Evolutionary conservation across 805 yeast genomes (phyloP).

Genomic region (Teunomyces lycoperdinae): DNA sequence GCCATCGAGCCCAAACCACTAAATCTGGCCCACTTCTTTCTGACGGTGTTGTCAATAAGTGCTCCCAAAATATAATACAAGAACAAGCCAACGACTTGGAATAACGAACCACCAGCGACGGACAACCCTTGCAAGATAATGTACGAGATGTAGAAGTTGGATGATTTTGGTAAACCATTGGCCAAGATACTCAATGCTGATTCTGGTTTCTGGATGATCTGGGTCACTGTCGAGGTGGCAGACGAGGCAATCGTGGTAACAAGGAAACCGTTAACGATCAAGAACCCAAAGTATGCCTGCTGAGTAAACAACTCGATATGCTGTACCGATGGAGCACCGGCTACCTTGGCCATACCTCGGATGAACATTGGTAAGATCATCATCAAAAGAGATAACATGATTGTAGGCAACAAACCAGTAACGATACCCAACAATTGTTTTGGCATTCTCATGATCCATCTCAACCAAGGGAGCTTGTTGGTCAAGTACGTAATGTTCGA

Average conservation of each 20-base stretch:
- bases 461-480: constrained; percentile 66
- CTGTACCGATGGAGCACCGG: constrained; percentile 72
- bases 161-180: constrained; percentile 77
- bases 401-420: constrained; percentile 83
- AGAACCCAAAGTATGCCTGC: constrained; percentile 85
- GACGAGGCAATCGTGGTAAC: constrained; percentile 84
- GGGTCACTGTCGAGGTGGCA: constrained; percentile 73
- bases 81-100: constrained; percentile 64
- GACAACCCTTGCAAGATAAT: constrained; percentile 79
- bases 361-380: constrained; percentile 82
- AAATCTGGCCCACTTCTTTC: constrained; percentile 66
- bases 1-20: constrained; percentile 47
- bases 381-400: constrained; percentile 80
- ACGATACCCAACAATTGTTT: constrained; percentile 68
- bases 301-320: constrained; percentile 80
- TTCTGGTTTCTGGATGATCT: constrained; percentile 62
- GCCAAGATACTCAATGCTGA: constrained; percentile 75
- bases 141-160: constrained; percentile 86
- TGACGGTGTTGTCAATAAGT: constrained; percentile 58
- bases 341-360: constrained; percentile 66
- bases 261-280: constrained; percentile 83
- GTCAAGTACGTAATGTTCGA: constrained; percentile 82
- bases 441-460: constrained; percentile 77
- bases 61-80: constrained; percentile 57
- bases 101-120: constrained; percentile 68